Evolutionary conservation across 2,329 filamentous ascomycete species (phyloP).

Genomic region (Colletotrichum euphorbiae): DNA sequence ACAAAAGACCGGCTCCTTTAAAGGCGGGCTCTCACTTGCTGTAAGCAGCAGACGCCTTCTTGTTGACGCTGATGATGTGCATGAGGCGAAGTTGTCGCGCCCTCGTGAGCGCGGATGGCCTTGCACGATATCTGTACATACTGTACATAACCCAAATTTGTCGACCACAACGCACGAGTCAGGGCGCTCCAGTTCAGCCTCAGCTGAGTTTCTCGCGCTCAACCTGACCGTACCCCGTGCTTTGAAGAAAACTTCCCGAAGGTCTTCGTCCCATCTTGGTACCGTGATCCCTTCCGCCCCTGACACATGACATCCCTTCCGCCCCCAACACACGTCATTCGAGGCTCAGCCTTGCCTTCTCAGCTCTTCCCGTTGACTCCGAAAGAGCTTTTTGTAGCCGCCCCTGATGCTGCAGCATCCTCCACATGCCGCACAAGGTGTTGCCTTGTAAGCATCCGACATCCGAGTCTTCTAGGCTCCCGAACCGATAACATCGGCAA

Average conservation of each 20-base stretch:
- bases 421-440: slow-evolving; percentile 25
- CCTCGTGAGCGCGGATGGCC: not conserved
- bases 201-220: not conserved
- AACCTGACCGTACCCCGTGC: not conserved
- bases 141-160: not conserved
- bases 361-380: slow-evolving; percentile 5
- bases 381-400: not conserved
- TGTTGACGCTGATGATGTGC: not conserved
- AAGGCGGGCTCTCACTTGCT: too few relatives aligned
- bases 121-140: slow-evolving; percentile 1
- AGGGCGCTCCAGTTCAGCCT: slow-evolving; percentile 11
- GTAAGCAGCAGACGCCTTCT: too few relatives aligned
- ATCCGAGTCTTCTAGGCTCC: not conserved
- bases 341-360: slow-evolving; percentile 26
- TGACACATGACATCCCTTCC: slow-evolving; percentile 13
- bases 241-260: slow-evolving; percentile 1
- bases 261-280: slow-evolving; percentile 22
- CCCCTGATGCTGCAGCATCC: not conserved
- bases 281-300: slow-evolving; percentile 7
- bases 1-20: too few relatives aligned
- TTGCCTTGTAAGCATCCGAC: slow-evolving; percentile 1
- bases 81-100: not conserved
- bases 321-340: slow-evolving; percentile 25
- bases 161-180: not conserved
- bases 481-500: slow-evolving; percentile 17